Base-by-base conservation (phyloP, 1,284 basidiomycete species). In the Heterobasidion annosum region DNA sequence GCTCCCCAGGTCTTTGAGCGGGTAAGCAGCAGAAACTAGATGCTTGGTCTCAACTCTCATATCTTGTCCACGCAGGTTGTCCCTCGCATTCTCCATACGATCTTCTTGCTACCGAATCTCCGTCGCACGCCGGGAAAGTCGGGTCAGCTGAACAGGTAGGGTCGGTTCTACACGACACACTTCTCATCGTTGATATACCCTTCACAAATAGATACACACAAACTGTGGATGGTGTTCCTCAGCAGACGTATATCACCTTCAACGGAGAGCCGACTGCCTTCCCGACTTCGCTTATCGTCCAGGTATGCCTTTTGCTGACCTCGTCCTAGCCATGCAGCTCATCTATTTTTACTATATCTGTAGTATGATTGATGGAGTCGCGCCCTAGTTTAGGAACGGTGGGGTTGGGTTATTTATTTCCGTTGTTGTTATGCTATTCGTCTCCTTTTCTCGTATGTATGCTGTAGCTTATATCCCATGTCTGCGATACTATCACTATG, bases 41-140 rank as follows among this genome's bases (percentile, higher is more conserved):
- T 43, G 34, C 50, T 40, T 55, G 55, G 48, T 54, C n/a, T 34
- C n/a, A 4, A 49, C 51, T 42, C 37, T 12, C 4, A 37, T 32
- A 19, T 8, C 8, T 19, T 15, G 34, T 49, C 37, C 32, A 34
- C 43, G 18, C 54, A 71, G 68, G 68, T 67, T 8, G 65, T 74
- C 19, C 73, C 77, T 6, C 61, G 65, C 25, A 70, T 82, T 13
- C 65, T 84, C 15, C 70, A 71, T 4, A 67, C 69, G 13, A 73
- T 85, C 34, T 76, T 86, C 57, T 66, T 65, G 19, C 66, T 82
- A 48, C 71, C 72, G 53, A 68, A 74, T 45, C 44, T 85, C 32
- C 65, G 68, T 53, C 68, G 76, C 19, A 77, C 69, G 3, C 68
- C 75, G 25, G 75, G 75, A 1, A 56, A 59, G 5, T 73, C 76